Conservation (phyloP, 164 flowering plant species). For the Annona cherimola region DNA sequence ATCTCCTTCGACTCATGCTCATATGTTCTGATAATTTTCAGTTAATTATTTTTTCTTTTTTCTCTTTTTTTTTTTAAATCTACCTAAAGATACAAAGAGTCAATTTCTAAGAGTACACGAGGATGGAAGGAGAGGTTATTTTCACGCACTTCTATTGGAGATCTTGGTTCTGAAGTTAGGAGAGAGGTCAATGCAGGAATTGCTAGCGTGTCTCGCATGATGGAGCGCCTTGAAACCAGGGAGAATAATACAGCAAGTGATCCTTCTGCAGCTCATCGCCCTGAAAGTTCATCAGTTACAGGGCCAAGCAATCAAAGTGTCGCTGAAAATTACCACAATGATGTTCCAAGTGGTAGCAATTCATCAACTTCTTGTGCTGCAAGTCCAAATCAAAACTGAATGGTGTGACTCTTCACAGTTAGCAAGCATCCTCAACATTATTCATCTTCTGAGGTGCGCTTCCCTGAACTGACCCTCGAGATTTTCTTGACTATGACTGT, state of each 20-base stretch:
- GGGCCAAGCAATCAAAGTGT: slow-evolving; percentile 27
- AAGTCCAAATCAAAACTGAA: slow-evolving; percentile 44
- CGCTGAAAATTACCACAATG: slow-evolving; percentile 23
- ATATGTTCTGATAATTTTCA: neutral
- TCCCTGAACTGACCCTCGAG: neutral
- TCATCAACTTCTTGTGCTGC: slow-evolving; percentile 45
- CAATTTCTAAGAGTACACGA: slow-evolving; percentile 70
- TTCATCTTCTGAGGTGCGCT: slow-evolving; percentile 41
- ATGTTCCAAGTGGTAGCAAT: slow-evolving; percentile 21
- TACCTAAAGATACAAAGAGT: slow-evolving; percentile 53
- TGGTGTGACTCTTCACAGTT: slow-evolving; percentile 16
- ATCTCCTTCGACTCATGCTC: neutral
- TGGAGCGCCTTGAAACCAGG: slow-evolving; percentile 46
- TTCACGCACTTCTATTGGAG: slow-evolving; percentile 52
- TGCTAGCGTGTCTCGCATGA: slow-evolving; percentile 53
- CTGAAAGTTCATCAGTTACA: slow-evolving; percentile 21
- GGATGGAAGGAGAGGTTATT: slow-evolving; percentile 82
- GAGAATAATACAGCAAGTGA: slow-evolving; percentile 29
- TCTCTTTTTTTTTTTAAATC: neutral
- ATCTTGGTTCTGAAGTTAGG: slow-evolving; percentile 49
- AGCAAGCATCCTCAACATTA: slow-evolving; percentile 42
- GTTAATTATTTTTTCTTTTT: too few species aligned
- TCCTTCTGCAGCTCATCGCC: slow-evolving; percentile 26
- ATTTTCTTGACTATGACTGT: neutral
- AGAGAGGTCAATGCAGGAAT: slow-evolving; percentile 65